These are phyloP conservation scores for Cercophora newfieldiana DNA, from an alignment of 495 filamentous ascomycete species.

Conservation along the genomic window DNA sequence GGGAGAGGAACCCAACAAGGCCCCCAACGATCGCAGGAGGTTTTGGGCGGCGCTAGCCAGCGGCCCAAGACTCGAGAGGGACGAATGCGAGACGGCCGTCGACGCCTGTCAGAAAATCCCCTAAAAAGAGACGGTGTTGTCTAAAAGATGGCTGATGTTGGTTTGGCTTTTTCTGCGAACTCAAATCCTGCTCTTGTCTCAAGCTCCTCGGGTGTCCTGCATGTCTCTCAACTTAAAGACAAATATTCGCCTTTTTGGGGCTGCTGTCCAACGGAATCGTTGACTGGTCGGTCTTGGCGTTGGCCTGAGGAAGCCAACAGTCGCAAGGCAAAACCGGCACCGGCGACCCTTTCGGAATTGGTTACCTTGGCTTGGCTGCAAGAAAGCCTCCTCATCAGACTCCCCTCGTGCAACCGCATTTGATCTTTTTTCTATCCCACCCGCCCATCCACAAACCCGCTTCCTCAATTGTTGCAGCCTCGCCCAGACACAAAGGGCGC, in stretches of 20 bases:
- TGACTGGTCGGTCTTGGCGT: background rate
- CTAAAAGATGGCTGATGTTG: no score
- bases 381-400: conserved; percentile 20
- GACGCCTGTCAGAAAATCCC: background rate
- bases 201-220: background rate
- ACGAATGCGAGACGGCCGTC: background rate
- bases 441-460: conserved; percentile 21
- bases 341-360: conserved; percentile 17
- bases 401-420: conserved; percentile 32
- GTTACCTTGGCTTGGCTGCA: conserved; percentile 19
- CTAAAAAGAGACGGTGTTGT: no score
- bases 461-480: conserved; percentile 25
- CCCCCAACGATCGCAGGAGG: background rate
- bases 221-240: no score
- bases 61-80: conserved; percentile 12
- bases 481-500: conserved; percentile 12
- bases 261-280: background rate
- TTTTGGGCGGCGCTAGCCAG: background rate
- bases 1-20: background rate
- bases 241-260: background rate
- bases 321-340: conserved; percentile 15
- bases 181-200: background rate
- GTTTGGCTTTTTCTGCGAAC: background rate
- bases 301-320: conserved; percentile 6
- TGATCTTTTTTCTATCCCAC: conserved; percentile 22